These are phyloP conservation scores for Emmonsiellopsis sp. DNA, from an alignment of 2,329 filamentous ascomycete species.

Conservation along the genomic window DNA sequence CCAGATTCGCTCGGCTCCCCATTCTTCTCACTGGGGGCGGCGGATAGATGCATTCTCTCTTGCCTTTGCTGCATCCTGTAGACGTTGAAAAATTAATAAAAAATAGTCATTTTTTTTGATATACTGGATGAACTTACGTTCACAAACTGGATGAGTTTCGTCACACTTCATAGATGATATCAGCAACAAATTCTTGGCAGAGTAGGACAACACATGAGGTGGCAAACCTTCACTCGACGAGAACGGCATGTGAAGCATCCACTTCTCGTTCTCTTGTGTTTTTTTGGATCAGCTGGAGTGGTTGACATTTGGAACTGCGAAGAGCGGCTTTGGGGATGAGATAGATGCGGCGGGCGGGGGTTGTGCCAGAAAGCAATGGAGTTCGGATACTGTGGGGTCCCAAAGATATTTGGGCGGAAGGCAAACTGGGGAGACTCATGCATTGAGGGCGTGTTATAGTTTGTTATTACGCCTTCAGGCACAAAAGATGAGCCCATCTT, in stretches of 20 bases:
- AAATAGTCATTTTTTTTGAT: conserved; percentile 8
- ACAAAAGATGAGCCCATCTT: conserved; percentile 2
- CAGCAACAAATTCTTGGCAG: conserved; percentile 6
- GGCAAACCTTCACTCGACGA: conserved; percentile 64
- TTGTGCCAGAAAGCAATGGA: conserved; percentile 37
- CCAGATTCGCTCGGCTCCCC: conserved; percentile 32
- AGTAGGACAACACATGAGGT: not conserved
- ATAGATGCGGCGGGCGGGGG: conserved; percentile 12
- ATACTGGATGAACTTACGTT: conserved; percentile 42
- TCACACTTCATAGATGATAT: conserved; percentile 57
- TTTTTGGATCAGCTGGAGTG: conserved; percentile 56
- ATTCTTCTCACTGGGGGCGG: conserved; percentile 44
- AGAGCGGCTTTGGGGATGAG: conserved; percentile 21
- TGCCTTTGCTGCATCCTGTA: conserved; percentile 79
- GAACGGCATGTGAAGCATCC: conserved; percentile 89
- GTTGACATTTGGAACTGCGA: conserved; percentile 18
- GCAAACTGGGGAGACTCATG: not conserved
- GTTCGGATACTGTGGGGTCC: conserved; percentile 24
- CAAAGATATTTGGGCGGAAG: not conserved
- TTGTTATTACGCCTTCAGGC: not conserved
- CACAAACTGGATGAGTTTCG: conserved; percentile 77
- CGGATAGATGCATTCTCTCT: conserved; percentile 82
- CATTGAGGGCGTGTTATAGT: not conserved
- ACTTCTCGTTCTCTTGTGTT: conserved; percentile 85
- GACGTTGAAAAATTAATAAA: conserved; percentile 6